Evolutionary conservation across 768 basidiomycete genomes (phyloP).

Genomic region (Fistulinella prunicolor): DNA sequence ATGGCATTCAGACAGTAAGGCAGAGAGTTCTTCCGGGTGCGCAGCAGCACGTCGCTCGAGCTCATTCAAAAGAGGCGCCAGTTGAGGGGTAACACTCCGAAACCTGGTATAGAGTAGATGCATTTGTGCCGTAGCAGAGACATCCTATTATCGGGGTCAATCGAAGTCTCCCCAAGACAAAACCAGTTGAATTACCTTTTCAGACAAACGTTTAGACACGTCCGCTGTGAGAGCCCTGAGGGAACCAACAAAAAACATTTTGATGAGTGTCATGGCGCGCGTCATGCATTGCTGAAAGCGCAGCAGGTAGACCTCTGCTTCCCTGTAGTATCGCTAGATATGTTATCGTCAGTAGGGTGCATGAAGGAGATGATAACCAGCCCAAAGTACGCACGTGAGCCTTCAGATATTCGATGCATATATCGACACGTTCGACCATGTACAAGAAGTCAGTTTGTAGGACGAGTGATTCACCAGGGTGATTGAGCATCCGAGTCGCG

Average conservation of each 20-base stretch:
- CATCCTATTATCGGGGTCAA: constrained; percentile 45
- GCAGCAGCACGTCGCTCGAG: constrained; percentile 73
- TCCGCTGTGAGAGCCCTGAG: constrained; percentile 77
- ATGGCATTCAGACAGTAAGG: constrained; percentile 85
- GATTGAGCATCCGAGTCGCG: constrained; percentile 90
- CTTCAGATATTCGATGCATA: constrained; percentile 89
- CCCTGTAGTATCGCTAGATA: constrained; percentile 84
- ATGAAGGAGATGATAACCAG: too few relatives aligned
- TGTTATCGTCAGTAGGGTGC: too few relatives aligned
- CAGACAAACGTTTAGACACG: constrained; percentile 67
- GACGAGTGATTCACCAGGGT: constrained; percentile 90
- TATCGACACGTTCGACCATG: constrained; percentile 94
- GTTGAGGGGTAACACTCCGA: constrained; percentile 60
- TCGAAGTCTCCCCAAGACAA: neutral
- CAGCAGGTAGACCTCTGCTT: constrained; percentile 92
- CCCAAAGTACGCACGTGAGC: constrained; percentile 60
- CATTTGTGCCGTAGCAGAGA: constrained; percentile 74
- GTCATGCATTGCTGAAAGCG: constrained; percentile 99
- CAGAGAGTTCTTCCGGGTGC: constrained; percentile 81
- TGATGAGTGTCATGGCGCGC: constrained; percentile 95
- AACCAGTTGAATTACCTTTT: constrained; percentile 52
- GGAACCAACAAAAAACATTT: constrained; percentile 91
- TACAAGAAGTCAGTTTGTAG: constrained; percentile 88
- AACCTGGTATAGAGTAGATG: constrained; percentile 93
- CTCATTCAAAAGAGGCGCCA: constrained; percentile 79